Base-by-base conservation (phyloP, 2,329 filamentous ascomycete species). In the Alternaria sp. region DNA sequence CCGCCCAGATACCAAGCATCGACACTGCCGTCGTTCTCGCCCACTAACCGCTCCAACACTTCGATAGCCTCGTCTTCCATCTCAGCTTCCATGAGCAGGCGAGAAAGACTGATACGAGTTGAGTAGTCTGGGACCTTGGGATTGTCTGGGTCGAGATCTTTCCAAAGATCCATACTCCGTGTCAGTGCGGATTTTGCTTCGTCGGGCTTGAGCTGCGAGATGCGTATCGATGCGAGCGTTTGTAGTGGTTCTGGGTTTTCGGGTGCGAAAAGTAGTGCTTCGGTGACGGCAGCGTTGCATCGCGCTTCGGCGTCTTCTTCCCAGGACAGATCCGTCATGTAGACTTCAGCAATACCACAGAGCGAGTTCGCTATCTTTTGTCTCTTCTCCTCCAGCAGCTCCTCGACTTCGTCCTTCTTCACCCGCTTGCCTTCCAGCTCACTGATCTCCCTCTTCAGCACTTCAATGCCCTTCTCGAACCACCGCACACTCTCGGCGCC, bases 1-100 rank as follows among this genome's bases (percentile, higher is more conserved):
- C 96, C 96, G 46, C 96, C 96, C 6, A 99, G 85, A 81, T 99
- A 99, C 93, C 94, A 97, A 17, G 93, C 91, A 81, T 99, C 96
- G 19, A 99, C 92, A 78, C 95, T 97, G 75, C 91, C 87, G 77
- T 99, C 96, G 70, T 99, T 95, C 77, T 99, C 96, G 36, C 87
- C 85, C 43, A 97, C 88, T 57, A 99, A 83, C 57, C 93, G 85
- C 77, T 97, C 93, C 57, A 97, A 83, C 4, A 98, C 93, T 60
- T 91, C 88, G 61, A 97, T 87, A 1, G 96, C 95, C 66, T 95
- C 91, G 54, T 91, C 87, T 79, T 96, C 91, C 88, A 97, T 88
- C 67, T 90, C 90, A 15, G 93, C 92, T 81, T 98, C 96, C 86
- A 99, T 94, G 52, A 99, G 83, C 68, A 99, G 83, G 63, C 96